Evolutionary conservation across 2,329 filamentous ascomycete genomes (phyloP).

Genomic region (Diaporthe sp.): DNA sequence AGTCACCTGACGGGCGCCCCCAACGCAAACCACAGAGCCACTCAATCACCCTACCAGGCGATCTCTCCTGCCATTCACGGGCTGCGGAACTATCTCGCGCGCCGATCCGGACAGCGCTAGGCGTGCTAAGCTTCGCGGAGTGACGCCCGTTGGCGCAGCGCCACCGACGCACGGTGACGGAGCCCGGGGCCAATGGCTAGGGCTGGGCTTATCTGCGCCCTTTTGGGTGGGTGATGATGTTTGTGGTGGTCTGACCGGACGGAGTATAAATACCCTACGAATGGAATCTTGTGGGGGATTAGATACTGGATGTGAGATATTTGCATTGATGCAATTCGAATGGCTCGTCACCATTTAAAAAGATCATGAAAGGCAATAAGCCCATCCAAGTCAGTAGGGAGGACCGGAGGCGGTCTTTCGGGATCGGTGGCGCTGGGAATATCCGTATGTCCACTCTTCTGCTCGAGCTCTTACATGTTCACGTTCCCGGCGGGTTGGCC

Average conservation of each 20-base stretch:
- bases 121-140: slow-evolving; percentile 18
- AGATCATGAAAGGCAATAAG: background rate
- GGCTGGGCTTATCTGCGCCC: slow-evolving; percentile 28
- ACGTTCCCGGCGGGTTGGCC: too few relatives aligned
- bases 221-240: too few relatives aligned
- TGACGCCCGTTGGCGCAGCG: background rate
- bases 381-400: background rate
- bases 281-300: too few relatives aligned
- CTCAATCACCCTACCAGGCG: background rate
- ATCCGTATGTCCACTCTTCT: slow-evolving; percentile 10
- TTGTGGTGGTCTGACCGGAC: background rate
- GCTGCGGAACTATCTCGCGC: slow-evolving; percentile 26
- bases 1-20: background rate
- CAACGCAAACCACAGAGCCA: background rate
- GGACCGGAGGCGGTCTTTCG: slow-evolving; percentile 24
- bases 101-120: slow-evolving; percentile 31
- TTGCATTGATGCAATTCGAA: background rate
- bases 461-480: background rate
- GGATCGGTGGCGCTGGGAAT: slow-evolving; percentile 35
- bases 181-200: slow-evolving; percentile 25
- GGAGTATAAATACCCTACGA: background rate
- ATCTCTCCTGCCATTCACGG: slow-evolving; percentile 24
- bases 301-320: too few relatives aligned
- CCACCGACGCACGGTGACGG: slow-evolving; percentile 25
- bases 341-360: background rate